Conservation (phyloP, 768 basidiomycete species). For the Agaricus blazei region DNA sequence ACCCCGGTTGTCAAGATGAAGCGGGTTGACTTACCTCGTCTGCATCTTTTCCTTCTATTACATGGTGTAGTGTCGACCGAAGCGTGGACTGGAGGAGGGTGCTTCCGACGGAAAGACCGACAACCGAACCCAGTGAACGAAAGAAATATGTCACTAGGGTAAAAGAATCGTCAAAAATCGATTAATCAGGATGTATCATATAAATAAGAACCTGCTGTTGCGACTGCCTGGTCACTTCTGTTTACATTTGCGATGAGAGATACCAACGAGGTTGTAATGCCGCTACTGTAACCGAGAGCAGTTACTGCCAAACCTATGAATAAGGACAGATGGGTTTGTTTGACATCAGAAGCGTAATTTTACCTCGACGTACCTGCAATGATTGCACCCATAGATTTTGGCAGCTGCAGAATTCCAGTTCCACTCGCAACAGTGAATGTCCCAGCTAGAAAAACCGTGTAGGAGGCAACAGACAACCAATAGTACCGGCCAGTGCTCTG, state of each 20-base stretch:
- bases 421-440: slow-evolving; percentile 26
- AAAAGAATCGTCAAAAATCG: background rate
- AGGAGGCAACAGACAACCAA: slow-evolving; percentile 40
- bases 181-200: background rate
- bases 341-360: background rate
- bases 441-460: slow-evolving; percentile 33
- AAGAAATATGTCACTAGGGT: slow-evolving; percentile 56
- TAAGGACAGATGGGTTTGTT: background rate
- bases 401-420: slow-evolving; percentile 29
- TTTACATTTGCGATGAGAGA: slow-evolving; percentile 61
- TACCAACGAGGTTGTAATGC: slow-evolving; percentile 52
- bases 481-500: slow-evolving; percentile 57
- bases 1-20: background rate
- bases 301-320: background rate
- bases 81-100: slow-evolving; percentile 49
- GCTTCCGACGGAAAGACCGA: slow-evolving; percentile 52
- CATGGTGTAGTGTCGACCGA: slow-evolving; percentile 34
- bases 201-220: slow-evolving; percentile 46
- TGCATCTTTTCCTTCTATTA: slow-evolving; percentile 38
- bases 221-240: slow-evolving; percentile 55
- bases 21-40: slow-evolving; percentile 41
- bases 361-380: slow-evolving; percentile 29
- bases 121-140: slow-evolving; percentile 55
- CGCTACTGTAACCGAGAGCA: slow-evolving; percentile 27
- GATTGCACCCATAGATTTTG: slow-evolving; percentile 29